These are phyloP conservation scores for Tephrocybe sp. DNA, from an alignment of 768 basidiomycete species.

Conservation along the genomic window DNA sequence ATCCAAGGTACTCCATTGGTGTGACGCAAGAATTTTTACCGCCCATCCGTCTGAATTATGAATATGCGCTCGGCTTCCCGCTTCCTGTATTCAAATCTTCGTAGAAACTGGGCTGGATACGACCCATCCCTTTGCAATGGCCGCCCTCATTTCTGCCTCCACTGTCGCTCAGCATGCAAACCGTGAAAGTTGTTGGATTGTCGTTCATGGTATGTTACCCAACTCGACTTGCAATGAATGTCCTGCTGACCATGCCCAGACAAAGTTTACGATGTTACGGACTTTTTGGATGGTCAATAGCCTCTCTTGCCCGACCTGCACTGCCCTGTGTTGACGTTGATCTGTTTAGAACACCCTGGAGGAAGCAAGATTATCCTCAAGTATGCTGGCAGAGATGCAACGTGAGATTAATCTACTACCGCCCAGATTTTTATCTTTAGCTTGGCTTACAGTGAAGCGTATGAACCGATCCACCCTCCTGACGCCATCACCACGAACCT, in stretches of 20 bases:
- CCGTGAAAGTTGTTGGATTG: conserved; percentile 72
- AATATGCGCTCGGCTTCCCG: conserved; percentile 3
- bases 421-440: conserved; percentile 1
- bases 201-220: conserved; percentile 61
- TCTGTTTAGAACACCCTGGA: conserved; percentile 61
- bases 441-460: conserved; percentile 53
- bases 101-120: neutral
- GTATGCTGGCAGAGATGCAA: conserved; percentile 87
- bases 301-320: neutral
- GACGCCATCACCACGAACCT: conserved; percentile 73
- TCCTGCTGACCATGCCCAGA: conserved; percentile 32
- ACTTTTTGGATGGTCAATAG: conserved; percentile 59
- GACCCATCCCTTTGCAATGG: neutral
- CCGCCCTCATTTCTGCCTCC: conserved; percentile 6
- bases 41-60: neutral
- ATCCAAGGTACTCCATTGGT: conserved; percentile 5
- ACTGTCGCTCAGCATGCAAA: conserved; percentile 48
- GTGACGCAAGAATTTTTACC: neutral
- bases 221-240: neutral
- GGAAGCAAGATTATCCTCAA: conserved; percentile 81
- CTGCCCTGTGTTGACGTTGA: conserved; percentile 4
- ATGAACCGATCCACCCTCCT: conserved; percentile 85
- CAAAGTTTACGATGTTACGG: conserved; percentile 73
- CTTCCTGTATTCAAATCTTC: conserved; percentile 1
- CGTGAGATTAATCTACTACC: conserved; percentile 41